These are phyloP conservation scores for Colletotrichum sp. DNA, from an alignment of 2,329 filamentous ascomycete species.

Conservation along the genomic window DNA sequence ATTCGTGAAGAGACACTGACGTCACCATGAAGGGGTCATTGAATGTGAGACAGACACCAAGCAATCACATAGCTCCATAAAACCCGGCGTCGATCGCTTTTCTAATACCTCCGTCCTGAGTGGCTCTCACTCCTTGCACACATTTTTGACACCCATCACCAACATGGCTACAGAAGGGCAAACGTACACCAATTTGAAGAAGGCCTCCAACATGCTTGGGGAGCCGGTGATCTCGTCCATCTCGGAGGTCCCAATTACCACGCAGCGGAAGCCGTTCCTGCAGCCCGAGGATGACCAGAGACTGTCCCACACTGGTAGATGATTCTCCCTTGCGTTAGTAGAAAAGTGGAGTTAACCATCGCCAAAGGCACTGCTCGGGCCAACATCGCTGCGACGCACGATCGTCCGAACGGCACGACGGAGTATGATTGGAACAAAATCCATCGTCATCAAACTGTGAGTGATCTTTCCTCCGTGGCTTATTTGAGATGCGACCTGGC, in stretches of 20 bases:
- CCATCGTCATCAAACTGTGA: constrained; percentile 36
- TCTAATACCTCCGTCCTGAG: not conserved
- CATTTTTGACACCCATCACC: not conserved
- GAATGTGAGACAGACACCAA: not conserved
- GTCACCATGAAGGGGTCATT: constrained; percentile 6
- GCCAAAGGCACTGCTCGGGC: constrained; percentile 34
- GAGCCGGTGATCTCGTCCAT: constrained; percentile 6
- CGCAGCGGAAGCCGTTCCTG: constrained; percentile 31
- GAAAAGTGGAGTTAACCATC: not conserved
- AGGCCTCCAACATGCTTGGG: not conserved
- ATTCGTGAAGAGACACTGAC: not conserved
- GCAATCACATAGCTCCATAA: not conserved
- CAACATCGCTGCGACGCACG: constrained; percentile 38
- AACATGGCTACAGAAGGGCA: not conserved
- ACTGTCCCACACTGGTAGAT: constrained; percentile 29
- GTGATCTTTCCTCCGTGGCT: not conserved
- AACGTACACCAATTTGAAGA: not conserved
- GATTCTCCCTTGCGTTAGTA: not conserved
- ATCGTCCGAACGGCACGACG: constrained; percentile 38
- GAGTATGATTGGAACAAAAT: constrained; percentile 32
- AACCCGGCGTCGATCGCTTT: not conserved
- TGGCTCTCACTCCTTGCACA: not conserved
- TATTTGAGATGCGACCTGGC: rapidly evolving
- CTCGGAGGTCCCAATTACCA: constrained; percentile 27
- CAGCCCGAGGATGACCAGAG: constrained; percentile 30